Percentiles rank a stretch among this genome's conserved stretches.
phyloP scores from a whole-genome alignment of 1,139 yeast species.

The Suhomyces choctaworum region DNA sequence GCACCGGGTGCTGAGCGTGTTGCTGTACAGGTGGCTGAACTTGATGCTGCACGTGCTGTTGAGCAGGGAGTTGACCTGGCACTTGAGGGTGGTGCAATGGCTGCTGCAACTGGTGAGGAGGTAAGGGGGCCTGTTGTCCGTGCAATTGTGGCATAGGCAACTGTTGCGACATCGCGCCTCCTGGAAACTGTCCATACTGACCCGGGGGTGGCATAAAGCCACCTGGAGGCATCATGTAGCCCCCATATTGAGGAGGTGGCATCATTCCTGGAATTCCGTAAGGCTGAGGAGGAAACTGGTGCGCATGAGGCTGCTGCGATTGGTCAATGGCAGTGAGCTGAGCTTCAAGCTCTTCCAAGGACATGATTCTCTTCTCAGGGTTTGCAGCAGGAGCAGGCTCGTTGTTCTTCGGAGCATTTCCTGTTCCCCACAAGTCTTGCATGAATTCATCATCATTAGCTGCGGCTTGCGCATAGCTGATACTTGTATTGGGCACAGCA shows the following conservation, averaged over 20 bases:
- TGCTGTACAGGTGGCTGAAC: constrained; percentile 3
- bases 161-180: constrained; percentile 22
- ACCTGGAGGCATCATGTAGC: constrained; percentile 44
- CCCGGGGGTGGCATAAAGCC: constrained; percentile 43
- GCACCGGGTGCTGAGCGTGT: constrained; percentile 16
- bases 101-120: constrained; percentile 18
- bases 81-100: constrained; percentile 16
- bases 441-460: constrained; percentile 48
- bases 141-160: constrained; percentile 30
- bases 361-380: constrained; percentile 50
- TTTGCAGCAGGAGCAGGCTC: constrained; percentile 12
- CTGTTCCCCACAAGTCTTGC: constrained; percentile 51
- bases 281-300: constrained; percentile 21
- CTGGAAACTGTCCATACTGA: constrained; percentile 35
- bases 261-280: constrained; percentile 43
- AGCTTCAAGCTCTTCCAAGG: constrained; percentile 77
- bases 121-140: constrained; percentile 20
- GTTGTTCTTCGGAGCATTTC: constrained; percentile 29
- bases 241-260: constrained; percentile 39
- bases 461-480: constrained; percentile 57
- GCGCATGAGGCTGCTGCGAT: constrained; percentile 21
- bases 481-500: constrained; percentile 28
- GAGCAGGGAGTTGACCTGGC: constrained; percentile 10
- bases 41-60: constrained; percentile 1
- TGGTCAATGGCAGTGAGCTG: constrained; percentile 56